A percentile compares a stretch with the other conserved stretches of the same genome.
Conservation (phyloP, 1,284 basidiomycete genomes). For the Exsudoporus floridanus region DNA sequence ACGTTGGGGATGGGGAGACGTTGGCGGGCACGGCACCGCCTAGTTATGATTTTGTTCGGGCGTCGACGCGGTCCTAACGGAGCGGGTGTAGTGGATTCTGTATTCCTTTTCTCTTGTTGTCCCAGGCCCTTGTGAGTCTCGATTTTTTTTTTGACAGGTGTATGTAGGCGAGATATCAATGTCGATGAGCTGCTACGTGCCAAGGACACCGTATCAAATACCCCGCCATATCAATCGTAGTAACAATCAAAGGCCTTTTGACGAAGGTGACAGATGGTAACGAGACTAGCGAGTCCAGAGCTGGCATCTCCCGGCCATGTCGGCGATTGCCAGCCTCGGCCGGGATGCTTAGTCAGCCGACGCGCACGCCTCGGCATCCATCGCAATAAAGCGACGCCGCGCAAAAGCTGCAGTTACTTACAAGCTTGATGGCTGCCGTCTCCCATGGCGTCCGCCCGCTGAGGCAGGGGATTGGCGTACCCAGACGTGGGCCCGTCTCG, state of each 20-base stretch:
- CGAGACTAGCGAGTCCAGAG: too few relatives aligned
- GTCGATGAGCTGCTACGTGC: not conserved
- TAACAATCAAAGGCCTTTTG: too few relatives aligned
- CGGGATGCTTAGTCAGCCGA: too few relatives aligned
- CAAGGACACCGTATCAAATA: not conserved
- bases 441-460: slow-evolving; percentile 29
- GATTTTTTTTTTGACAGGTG: too few relatives aligned
- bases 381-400: too few relatives aligned
- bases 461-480: slow-evolving; percentile 23
- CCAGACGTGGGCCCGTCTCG: not conserved
- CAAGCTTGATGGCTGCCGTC: slow-evolving; percentile 21
- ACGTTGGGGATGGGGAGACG: slow-evolving; percentile 17
- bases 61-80: not conserved
- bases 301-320: too few relatives aligned
- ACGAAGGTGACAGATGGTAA: too few relatives aligned
- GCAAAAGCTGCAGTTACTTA: too few relatives aligned
- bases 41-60: slow-evolving; percentile 22
- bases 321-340: too few relatives aligned
- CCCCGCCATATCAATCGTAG: not conserved
- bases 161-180: not conserved
- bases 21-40: slow-evolving; percentile 17
- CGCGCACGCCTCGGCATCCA: too few relatives aligned
- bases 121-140: too few relatives aligned
- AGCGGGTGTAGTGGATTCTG: too few relatives aligned
- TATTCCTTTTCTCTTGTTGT: not conserved